Conservation (phyloP, 2,329 filamentous ascomycete species). For the Phyllosticta citrichinensis region DNA sequence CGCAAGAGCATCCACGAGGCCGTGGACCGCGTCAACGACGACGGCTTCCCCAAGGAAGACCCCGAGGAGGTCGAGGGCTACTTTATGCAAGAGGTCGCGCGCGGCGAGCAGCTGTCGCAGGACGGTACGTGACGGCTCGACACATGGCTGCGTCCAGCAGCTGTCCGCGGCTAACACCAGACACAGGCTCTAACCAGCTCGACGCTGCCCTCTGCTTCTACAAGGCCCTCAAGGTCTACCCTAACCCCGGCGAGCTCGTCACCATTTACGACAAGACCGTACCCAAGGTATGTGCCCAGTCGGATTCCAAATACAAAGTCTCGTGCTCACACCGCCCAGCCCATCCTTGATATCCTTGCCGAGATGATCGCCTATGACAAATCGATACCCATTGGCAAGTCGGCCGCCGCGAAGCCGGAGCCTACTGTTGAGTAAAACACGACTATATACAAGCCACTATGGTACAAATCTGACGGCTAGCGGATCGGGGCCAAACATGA, state of each 20-base stretch:
- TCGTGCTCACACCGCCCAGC: constrained; percentile 37
- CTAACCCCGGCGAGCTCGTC: constrained; percentile 84
- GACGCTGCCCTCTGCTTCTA: constrained; percentile 94
- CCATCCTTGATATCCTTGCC: constrained; percentile 88
- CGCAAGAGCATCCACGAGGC: constrained; percentile 63
- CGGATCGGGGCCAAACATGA: not conserved
- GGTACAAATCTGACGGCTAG: not conserved
- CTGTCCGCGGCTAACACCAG: not conserved
- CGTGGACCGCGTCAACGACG: constrained; percentile 74
- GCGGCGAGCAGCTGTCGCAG: constrained; percentile 71
- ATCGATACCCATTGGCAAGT: constrained; percentile 31
- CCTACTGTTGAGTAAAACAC: constrained; percentile 3
- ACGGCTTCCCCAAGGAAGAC: constrained; percentile 73
- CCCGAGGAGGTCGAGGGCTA: constrained; percentile 90
- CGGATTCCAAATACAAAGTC: not conserved
- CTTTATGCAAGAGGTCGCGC: constrained; percentile 92
- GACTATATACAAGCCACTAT: not conserved
- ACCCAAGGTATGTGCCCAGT: constrained; percentile 58
- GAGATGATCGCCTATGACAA: constrained; percentile 96
- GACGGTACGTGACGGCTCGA: constrained; percentile 48
- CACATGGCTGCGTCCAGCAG: not conserved
- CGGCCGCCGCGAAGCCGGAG: not conserved
- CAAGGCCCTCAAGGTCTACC: constrained; percentile 97
- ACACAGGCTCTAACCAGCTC: constrained; percentile 53
- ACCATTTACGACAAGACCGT: constrained; percentile 98